Evolutionary conservation across 1,139 yeast species (phyloP).

Genomic region (Kurtzmaniella natalensis): DNA sequence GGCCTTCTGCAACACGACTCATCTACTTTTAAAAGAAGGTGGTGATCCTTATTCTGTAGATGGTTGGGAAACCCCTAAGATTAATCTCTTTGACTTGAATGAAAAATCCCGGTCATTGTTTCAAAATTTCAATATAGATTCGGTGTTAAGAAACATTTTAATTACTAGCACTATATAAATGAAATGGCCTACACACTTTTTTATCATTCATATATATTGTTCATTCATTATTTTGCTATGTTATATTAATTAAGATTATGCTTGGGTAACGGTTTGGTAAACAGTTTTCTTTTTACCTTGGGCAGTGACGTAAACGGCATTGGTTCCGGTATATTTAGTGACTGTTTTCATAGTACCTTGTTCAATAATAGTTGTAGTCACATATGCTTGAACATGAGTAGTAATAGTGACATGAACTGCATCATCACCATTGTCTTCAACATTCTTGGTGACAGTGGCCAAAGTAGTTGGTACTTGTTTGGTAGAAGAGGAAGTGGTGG

Average conservation of each 20-base stretch:
- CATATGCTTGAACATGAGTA: neutral
- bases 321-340: conserved; percentile 2
- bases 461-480: conserved; percentile 7
- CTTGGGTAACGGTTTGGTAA: conserved; percentile 3
- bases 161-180: too few species aligned
- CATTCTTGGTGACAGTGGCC: conserved; percentile 7
- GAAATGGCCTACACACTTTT: too few species aligned
- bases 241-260: too few species aligned
- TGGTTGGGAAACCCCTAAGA: conserved; percentile 26
- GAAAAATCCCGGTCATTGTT: too few species aligned
- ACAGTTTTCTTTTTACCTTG: neutral
- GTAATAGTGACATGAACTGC: conserved; percentile 1
- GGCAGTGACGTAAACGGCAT: neutral
- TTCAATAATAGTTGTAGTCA: neutral
- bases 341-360: neutral
- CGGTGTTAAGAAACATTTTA: too few species aligned
- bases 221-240: too few species aligned
- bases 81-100: neutral
- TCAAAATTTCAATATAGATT: too few species aligned
- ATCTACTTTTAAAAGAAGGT: conserved; percentile 17
- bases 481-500: neutral
- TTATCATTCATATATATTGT: too few species aligned
- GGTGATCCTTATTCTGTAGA: conserved; percentile 29
- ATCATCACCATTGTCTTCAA: conserved; percentile 1
- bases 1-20: conserved; percentile 43